A percentile compares a stretch with the other conserved stretches of the same genome.
Conservation (phyloP, 768 basidiomycete genomes). For the Boletus pseudo-olivaceus region DNA sequence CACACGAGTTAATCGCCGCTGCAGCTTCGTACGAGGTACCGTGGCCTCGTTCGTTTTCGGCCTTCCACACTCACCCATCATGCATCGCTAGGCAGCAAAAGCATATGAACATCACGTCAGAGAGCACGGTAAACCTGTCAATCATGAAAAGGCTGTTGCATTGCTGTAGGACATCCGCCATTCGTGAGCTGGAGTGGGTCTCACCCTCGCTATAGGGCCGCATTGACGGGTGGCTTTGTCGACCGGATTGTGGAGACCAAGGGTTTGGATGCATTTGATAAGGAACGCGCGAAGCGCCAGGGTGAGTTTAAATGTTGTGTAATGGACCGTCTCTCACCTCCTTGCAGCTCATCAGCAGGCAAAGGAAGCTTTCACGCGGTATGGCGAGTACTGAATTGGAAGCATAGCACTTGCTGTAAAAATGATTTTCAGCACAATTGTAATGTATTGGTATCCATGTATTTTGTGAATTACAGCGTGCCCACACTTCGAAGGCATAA, state of each 20-base stretch:
- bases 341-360: slow-evolving; percentile 14
- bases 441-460: slow-evolving; percentile 15
- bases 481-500: slow-evolving; percentile 68
- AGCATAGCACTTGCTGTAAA: neutral
- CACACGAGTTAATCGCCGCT: slow-evolving; percentile 26
- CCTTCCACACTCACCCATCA: neutral
- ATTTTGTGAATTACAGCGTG: slow-evolving; percentile 42
- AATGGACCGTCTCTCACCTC: neutral
- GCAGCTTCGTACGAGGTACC: slow-evolving; percentile 29
- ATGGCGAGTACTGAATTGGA: slow-evolving; percentile 16
- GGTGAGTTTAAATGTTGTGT: slow-evolving; percentile 13
- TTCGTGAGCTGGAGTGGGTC: neutral
- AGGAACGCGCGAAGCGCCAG: slow-evolving; percentile 16
- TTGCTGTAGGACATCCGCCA: slow-evolving; percentile 18
- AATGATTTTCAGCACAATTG: neutral
- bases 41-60: neutral
- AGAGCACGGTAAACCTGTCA: slow-evolving; percentile 20
- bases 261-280: slow-evolving; percentile 21
- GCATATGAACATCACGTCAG: slow-evolving; percentile 24
- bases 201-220: slow-evolving; percentile 19
- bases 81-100: slow-evolving; percentile 26
- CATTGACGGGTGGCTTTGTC: slow-evolving; percentile 22
- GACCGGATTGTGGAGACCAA: slow-evolving; percentile 26
- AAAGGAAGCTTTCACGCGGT: slow-evolving; percentile 3
- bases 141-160: slow-evolving; percentile 21